These are phyloP conservation scores for Gossypium longicalyx DNA, from an alignment of 345 rosid genomes.

Conservation along the genomic window DNA sequence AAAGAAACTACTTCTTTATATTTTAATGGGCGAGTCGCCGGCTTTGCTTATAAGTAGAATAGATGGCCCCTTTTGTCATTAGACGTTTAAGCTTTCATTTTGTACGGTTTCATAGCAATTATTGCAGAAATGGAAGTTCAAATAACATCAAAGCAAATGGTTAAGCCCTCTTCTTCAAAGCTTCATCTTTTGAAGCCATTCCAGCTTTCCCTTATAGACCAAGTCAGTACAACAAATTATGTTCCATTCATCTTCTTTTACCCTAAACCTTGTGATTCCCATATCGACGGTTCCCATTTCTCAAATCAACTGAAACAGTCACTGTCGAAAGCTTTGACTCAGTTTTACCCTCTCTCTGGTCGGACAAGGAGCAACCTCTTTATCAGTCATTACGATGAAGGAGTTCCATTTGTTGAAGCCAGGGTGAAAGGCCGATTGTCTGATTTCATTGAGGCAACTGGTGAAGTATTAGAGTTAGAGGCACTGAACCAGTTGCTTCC, in stretches of 20 bases:
- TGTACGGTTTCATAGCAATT: neutral
- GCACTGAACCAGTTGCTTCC: neutral
- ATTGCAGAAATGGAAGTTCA: neutral
- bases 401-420: neutral
- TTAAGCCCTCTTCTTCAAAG: neutral
- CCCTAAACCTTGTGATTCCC: neutral
- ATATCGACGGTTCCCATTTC: neutral
- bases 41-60: too few relatives aligned
- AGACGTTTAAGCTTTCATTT: neutral
- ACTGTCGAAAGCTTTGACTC: neutral
- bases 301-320: neutral
- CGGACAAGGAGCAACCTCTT: neutral
- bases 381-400: neutral
- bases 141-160: neutral
- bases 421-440: neutral
- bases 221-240: neutral
- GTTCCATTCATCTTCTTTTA: neutral
- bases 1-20: too few relatives aligned
- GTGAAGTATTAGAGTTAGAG: neutral
- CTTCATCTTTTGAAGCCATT: slow-evolving; percentile 1
- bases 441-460: neutral
- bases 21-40: too few relatives aligned
- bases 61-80: neutral
- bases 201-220: neutral
- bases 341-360: neutral